Percentiles rank a stretch among this genome's conserved stretches.
These are phyloP conservation scores for Agrocybe praecox DNA, from an alignment of 768 basidiomycete genomes.

Conservation along the genomic window DNA sequence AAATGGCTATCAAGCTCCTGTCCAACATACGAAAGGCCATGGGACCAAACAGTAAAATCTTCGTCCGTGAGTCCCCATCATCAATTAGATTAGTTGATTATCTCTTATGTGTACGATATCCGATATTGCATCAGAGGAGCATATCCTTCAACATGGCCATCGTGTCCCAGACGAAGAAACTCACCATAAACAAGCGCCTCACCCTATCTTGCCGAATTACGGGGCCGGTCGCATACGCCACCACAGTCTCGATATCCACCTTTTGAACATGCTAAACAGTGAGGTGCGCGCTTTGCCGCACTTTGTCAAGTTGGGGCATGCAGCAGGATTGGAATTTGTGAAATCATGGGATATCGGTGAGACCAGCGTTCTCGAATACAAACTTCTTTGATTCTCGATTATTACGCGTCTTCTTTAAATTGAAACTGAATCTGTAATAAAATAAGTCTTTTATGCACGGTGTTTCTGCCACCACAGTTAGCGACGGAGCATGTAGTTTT, in stretches of 20 bases:
- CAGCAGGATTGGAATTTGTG: conserved; percentile 33
- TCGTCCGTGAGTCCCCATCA: conserved; percentile 30
- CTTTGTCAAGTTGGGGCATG: conserved; percentile 35
- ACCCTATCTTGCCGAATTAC: neutral
- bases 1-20: conserved; percentile 28
- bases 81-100: conserved; percentile 23
- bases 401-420: neutral
- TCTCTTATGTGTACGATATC: neutral
- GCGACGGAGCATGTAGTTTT: too few species aligned
- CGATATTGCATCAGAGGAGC: neutral
- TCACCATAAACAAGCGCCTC: neutral
- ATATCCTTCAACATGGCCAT: neutral
- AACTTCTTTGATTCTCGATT: neutral
- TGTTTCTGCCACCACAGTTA: too few species aligned
- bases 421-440: too few species aligned
- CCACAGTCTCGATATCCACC: conserved; percentile 40
- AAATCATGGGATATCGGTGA: conserved; percentile 40
- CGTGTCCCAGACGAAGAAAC: neutral
- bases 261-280: conserved; percentile 44
- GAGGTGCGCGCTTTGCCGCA: conserved; percentile 44
- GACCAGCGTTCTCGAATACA: conserved; percentile 32
- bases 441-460: too few species aligned
- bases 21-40: conserved; percentile 32
- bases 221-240: neutral
- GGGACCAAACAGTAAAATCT: conserved; percentile 28